Evolutionary conservation across 2,329 filamentous ascomycete species (phyloP).

Genomic region (Pseudogymnoascus destructans): DNA sequence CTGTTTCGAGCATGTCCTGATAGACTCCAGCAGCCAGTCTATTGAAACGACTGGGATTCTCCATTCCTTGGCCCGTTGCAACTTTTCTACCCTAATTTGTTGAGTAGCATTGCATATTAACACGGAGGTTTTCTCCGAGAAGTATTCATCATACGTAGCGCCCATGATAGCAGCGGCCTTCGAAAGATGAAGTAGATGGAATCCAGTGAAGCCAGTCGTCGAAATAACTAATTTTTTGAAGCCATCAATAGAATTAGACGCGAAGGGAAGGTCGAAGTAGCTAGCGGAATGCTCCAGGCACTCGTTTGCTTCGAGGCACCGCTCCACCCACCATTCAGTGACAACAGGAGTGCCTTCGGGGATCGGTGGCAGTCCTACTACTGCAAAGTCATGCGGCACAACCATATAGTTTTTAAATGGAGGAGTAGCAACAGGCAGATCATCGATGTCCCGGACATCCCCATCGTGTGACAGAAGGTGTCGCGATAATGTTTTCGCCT

Average conservation of each 20-base stretch:
- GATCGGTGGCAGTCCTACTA: conserved; percentile 25
- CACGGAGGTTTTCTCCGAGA: conserved; percentile 59
- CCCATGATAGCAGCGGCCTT: conserved; percentile 66
- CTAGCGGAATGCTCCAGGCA: conserved; percentile 58
- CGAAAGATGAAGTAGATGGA: conserved; percentile 75
- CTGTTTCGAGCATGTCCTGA: conserved; percentile 42
- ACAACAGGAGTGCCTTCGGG: conserved; percentile 35
- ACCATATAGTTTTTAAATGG: conserved; percentile 25
- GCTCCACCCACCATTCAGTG: conserved; percentile 90
- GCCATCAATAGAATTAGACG: conserved; percentile 52
- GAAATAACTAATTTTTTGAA: conserved; percentile 62
- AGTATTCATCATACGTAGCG: conserved; percentile 65
- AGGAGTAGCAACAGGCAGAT: conserved; percentile 13
- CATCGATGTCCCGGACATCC: conserved; percentile 18
- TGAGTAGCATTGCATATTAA: conserved; percentile 54
- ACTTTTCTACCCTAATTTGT: conserved; percentile 55
- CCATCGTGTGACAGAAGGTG: conserved; percentile 28
- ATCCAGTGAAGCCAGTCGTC: conserved; percentile 69
- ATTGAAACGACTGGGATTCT: conserved; percentile 67
- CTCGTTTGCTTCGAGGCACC: conserved; percentile 64
- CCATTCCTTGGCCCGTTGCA: conserved; percentile 62
- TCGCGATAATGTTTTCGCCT: conserved; percentile 26
- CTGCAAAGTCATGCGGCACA: conserved; percentile 32
- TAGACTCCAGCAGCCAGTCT: conserved; percentile 76
- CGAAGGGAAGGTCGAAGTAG: conserved; percentile 65